Percentiles rank a stretch among this genome's conserved stretches.
These are phyloP conservation scores for Beauveria varroae DNA, from an alignment of 2,329 filamentous ascomycete species.

Conservation along the genomic window DNA sequence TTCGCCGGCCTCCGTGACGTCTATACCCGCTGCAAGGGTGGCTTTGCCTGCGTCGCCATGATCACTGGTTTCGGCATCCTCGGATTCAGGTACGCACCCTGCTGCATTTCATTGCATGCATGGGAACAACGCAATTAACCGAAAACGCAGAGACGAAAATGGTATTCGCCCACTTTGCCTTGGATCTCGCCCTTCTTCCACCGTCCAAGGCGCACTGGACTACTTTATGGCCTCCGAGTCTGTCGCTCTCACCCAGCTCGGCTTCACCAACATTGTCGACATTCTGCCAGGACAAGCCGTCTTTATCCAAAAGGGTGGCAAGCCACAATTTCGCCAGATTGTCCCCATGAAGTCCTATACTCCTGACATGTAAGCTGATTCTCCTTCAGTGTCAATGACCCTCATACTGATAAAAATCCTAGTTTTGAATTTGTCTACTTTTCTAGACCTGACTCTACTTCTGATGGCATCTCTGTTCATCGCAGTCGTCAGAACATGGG, in stretches of 20 bases:
- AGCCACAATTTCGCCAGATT: conserved; percentile 70
- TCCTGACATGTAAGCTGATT: conserved; percentile 46
- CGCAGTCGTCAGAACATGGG: conserved; percentile 83
- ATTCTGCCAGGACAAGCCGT: conserved; percentile 80
- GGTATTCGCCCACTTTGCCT: conserved; percentile 78
- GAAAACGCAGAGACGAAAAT: conserved; percentile 28
- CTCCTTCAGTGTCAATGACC: not conserved
- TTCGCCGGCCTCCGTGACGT: conserved; percentile 65
- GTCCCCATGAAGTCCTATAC: conserved; percentile 61
- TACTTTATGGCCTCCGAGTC: conserved; percentile 92
- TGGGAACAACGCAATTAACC: conserved; percentile 45
- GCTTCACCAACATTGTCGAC: conserved; percentile 68
- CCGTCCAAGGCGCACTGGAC: conserved; percentile 56
- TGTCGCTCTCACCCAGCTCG: conserved; percentile 73
- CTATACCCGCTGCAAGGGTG: conserved; percentile 66
- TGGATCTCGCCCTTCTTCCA: conserved; percentile 63
- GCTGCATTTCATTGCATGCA: too few relatives aligned
- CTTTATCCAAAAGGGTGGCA: conserved; percentile 70
- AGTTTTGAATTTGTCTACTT: conserved; percentile 82
- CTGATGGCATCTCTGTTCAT: conserved; percentile 84
- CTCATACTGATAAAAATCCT: not conserved
- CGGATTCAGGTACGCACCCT: conserved; percentile 51
- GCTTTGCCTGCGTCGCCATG: conserved; percentile 76
- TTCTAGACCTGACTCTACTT: conserved; percentile 70
- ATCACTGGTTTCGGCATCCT: conserved; percentile 73